phyloP scores from a whole-genome alignment of 2,329 filamentous ascomycete genomes.

The Hymenotorrendiella dingleyae region DNA sequence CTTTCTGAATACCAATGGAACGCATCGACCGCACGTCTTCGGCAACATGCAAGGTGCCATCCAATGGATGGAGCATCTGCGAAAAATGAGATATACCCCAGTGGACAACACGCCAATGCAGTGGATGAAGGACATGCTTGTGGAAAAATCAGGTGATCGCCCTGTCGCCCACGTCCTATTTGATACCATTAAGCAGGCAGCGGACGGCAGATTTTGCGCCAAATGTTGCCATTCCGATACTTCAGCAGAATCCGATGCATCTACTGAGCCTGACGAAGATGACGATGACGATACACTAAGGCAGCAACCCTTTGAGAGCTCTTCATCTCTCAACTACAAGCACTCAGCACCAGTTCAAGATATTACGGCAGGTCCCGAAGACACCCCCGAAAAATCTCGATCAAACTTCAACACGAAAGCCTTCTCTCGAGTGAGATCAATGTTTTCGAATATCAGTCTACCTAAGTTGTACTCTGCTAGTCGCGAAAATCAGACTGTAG shows the following conservation, averaged over 20 bases:
- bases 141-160: constrained; percentile 4
- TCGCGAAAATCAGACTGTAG: too few species aligned
- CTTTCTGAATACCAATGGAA: neutral
- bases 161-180: constrained; percentile 5
- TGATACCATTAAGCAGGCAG: constrained; percentile 1
- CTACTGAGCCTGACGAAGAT: neutral
- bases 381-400: too few species aligned
- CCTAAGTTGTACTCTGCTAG: too few species aligned
- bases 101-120: constrained; percentile 9
- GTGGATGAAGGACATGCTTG: constrained; percentile 12
- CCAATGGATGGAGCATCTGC: neutral
- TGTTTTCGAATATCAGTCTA: too few species aligned
- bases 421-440: too few species aligned
- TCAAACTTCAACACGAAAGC: too few species aligned
- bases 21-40: neutral
- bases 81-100: constrained; percentile 1
- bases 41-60: neutral
- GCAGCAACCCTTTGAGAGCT: too few species aligned
- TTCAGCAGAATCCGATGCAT: neutral
- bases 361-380: too few species aligned
- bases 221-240: neutral
- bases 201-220: neutral
- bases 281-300: neutral
- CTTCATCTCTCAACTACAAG: too few species aligned
- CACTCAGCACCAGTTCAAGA: too few species aligned